phyloP scores from a whole-genome alignment of 768 basidiomycete species.

The Psilocybe cubensis region DNA sequence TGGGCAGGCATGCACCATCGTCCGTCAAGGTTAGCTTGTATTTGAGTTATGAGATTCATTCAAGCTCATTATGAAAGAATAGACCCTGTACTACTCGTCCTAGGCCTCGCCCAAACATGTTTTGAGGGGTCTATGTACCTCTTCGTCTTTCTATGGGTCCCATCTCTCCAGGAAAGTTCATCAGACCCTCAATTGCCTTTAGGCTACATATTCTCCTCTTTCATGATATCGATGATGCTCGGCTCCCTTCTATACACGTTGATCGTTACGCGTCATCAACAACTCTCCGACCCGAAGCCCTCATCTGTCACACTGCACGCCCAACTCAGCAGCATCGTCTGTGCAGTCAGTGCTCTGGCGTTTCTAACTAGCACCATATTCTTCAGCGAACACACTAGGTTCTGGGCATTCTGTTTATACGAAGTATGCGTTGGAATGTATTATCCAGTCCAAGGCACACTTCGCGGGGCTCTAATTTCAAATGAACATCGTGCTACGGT shows the following conservation, averaged over 20 bases:
- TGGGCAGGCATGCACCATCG: constrained; percentile 58
- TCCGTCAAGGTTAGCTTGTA: constrained; percentile 45
- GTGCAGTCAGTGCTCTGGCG: constrained; percentile 58
- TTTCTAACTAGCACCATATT: constrained; percentile 53
- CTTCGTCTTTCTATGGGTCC: constrained; percentile 86
- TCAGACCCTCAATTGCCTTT: constrained; percentile 54
- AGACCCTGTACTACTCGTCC: constrained; percentile 66
- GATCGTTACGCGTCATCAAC: constrained; percentile 39
- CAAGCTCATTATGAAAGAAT: background rate
- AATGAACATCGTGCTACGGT: constrained; percentile 80
- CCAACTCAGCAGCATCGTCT: constrained; percentile 67
- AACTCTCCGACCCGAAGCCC: background rate
- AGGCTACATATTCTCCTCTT: constrained; percentile 79
- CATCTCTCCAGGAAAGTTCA: constrained; percentile 69
- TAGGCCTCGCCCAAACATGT: constrained; percentile 78
- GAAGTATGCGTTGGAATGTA: constrained; percentile 82
- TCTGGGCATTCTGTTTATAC: constrained; percentile 76
- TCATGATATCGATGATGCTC: constrained; percentile 85
- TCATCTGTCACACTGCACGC: constrained; percentile 61
- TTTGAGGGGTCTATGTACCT: constrained; percentile 88
- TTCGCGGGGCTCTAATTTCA: constrained; percentile 65
- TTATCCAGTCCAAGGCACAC: constrained; percentile 78
- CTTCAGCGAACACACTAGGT: constrained; percentile 51
- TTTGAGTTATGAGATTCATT: background rate
- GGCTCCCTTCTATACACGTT: constrained; percentile 72